These are phyloP conservation scores for Cyphellophora europaea DNA, from an alignment of 2,329 filamentous ascomycete genomes.

Conservation along the genomic window DNA sequence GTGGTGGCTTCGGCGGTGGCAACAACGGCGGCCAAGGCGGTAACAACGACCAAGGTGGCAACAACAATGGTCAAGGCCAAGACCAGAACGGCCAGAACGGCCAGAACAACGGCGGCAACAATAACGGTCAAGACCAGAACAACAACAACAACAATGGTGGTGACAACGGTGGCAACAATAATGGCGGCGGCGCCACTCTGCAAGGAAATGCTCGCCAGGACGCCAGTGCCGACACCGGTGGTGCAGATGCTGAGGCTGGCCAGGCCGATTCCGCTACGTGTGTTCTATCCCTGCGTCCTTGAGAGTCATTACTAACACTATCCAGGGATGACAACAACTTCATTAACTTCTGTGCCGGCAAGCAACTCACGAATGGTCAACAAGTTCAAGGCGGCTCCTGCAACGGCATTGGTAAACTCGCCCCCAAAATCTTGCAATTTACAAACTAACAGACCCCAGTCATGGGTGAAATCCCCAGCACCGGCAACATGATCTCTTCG, in stretches of 20 bases:
- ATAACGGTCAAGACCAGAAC: background rate
- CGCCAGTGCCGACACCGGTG: slow-evolving; percentile 11
- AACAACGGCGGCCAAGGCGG: slow-evolving; percentile 14
- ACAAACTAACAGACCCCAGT: too few relatives aligned
- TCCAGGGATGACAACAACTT: slow-evolving; percentile 40
- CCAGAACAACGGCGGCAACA: slow-evolving; percentile 11
- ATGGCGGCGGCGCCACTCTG: slow-evolving; percentile 6
- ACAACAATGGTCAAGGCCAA: slow-evolving; percentile 11
- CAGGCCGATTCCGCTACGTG: slow-evolving; percentile 14
- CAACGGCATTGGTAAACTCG: slow-evolving; percentile 49
- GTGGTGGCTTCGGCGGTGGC: slow-evolving; percentile 7
- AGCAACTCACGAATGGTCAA: slow-evolving; percentile 45
- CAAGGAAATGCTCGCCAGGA: slow-evolving; percentile 10
- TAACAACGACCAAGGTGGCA: slow-evolving; percentile 16
- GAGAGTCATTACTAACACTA: slow-evolving; percentile 7
- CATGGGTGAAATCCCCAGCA: slow-evolving; percentile 48
- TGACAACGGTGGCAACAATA: slow-evolving; percentile 7
- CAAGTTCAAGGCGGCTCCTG: slow-evolving; percentile 44
- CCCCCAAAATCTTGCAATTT: slow-evolving; percentile 2
- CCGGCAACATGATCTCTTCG: slow-evolving; percentile 45
- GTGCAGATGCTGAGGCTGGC: slow-evolving; percentile 6
- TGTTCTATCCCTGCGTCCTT: slow-evolving; percentile 4
- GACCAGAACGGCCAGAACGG: slow-evolving; percentile 11
- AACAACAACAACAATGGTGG: slow-evolving; percentile 3
- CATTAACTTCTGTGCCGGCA: slow-evolving; percentile 50